Conservation (phyloP, 129 eudicot species). For the Ambrosia trifida region DNA sequence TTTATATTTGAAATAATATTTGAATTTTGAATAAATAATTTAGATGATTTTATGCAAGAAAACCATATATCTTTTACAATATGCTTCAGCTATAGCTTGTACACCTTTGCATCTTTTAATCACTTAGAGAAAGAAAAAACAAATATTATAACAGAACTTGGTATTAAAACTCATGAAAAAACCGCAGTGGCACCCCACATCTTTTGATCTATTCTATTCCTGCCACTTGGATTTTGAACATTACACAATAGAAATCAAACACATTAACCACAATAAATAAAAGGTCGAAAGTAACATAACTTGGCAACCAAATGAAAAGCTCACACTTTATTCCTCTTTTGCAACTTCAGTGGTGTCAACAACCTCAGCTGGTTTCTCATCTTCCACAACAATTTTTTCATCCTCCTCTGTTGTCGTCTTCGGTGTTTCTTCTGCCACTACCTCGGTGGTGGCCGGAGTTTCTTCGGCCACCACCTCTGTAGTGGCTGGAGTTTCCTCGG, state of each 20-base stretch:
- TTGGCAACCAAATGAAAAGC: neutral
- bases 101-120: no score
- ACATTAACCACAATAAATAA: slow-evolving; percentile 12
- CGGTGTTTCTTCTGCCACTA: neutral
- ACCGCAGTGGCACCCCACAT: slow-evolving; percentile 8
- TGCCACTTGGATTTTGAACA: slow-evolving; percentile 26
- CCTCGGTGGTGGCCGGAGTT: neutral
- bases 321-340: slow-evolving; percentile 25
- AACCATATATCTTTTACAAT: no score
- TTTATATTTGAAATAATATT: no score
- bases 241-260: slow-evolving; percentile 25
- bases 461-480: neutral
- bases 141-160: neutral
- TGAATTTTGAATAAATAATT: no score
- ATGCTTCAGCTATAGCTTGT: no score
- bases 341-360: slow-evolving; percentile 27
- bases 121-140: no score
- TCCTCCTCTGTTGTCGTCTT: neutral
- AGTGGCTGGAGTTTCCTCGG: slow-evolving; percentile 11
- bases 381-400: slow-evolving; percentile 24
- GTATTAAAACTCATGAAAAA: slow-evolving; percentile 1
- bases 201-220: slow-evolving; percentile 16
- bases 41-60: no score
- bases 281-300: slow-evolving; percentile 20
- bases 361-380: slow-evolving; percentile 17